phyloP scores from a whole-genome alignment of 2,329 filamentous ascomycete species.

The Fusarium citri region DNA sequence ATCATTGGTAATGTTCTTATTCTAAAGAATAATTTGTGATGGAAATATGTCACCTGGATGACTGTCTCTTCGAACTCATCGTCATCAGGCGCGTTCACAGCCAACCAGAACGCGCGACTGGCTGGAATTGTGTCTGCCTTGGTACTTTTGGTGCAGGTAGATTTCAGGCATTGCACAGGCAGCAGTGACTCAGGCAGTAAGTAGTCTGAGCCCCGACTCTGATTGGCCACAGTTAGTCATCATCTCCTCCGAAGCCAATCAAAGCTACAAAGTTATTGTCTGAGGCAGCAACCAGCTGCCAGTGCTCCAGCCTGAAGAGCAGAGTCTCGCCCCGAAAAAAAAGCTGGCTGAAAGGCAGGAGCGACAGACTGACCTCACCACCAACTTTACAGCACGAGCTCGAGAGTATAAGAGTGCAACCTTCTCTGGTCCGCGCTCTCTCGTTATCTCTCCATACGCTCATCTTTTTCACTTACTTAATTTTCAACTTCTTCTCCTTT shows the following conservation, averaged over 20 bases:
- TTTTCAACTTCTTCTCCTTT: slow-evolving; percentile 24
- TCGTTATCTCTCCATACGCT: slow-evolving; percentile 24
- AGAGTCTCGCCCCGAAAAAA: slow-evolving; percentile 46
- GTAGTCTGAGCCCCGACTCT: slow-evolving; percentile 34
- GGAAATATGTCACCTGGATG: neutral
- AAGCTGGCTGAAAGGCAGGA: slow-evolving; percentile 47
- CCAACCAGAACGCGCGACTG: slow-evolving; percentile 38
- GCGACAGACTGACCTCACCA: slow-evolving; percentile 45
- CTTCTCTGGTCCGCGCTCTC: slow-evolving; percentile 38
- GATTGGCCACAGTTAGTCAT: slow-evolving; percentile 50
- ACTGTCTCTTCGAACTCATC: neutral
- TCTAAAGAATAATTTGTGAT: neutral
- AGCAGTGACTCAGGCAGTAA: slow-evolving; percentile 45
- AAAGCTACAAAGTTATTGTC: slow-evolving; percentile 47
- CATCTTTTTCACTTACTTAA: slow-evolving; percentile 30
- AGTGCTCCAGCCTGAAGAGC: slow-evolving; percentile 29
- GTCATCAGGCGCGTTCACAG: neutral
- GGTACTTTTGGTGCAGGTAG: slow-evolving; percentile 47
- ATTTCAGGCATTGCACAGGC: slow-evolving; percentile 45
- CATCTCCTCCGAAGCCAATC: slow-evolving; percentile 44
- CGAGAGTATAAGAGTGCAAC: slow-evolving; percentile 49
- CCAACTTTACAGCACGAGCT: slow-evolving; percentile 41
- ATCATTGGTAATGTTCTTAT: neutral
- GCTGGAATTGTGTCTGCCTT: slow-evolving; percentile 39
- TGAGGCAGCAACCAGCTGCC: slow-evolving; percentile 52